phyloP scores from a whole-genome alignment of 2,329 filamentous ascomycete genomes.

The Akanthomyces lecanii region DNA sequence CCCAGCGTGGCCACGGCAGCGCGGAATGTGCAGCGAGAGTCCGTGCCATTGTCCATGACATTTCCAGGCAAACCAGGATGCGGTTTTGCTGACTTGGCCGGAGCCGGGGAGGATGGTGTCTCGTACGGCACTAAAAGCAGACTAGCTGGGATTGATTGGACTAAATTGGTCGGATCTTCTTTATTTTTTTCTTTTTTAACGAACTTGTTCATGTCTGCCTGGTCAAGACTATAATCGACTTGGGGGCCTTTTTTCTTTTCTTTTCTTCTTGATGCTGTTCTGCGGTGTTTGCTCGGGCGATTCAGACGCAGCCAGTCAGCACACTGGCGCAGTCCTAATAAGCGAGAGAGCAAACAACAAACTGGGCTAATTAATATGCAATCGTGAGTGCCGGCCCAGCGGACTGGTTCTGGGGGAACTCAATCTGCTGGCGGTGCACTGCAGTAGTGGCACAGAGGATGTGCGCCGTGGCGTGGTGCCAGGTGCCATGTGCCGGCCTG shows the following conservation, averaged over 20 bases:
- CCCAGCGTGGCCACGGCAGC: too few relatives aligned
- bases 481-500: background rate
- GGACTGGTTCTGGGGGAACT: slow-evolving; percentile 9
- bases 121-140: background rate
- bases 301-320: too few relatives aligned
- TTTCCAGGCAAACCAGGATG: background rate
- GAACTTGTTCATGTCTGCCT: background rate
- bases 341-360: background rate
- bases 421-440: background rate
- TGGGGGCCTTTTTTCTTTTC: background rate
- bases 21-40: too few relatives aligned
- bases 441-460: background rate
- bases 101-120: slow-evolving; percentile 5
- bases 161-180: background rate
- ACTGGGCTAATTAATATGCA: background rate
- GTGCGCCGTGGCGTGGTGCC: background rate
- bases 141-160: background rate
- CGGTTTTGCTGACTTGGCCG: background rate
- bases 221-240: background rate
- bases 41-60: background rate
- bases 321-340: too few relatives aligned
- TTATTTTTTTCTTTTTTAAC: background rate
- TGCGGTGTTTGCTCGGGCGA: too few relatives aligned
- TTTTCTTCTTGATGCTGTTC: background rate
- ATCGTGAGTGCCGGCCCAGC: background rate